These are phyloP conservation scores for Aspergillus sp. DNA, from an alignment of 2,329 filamentous ascomycete species.

Conservation along the genomic window DNA sequence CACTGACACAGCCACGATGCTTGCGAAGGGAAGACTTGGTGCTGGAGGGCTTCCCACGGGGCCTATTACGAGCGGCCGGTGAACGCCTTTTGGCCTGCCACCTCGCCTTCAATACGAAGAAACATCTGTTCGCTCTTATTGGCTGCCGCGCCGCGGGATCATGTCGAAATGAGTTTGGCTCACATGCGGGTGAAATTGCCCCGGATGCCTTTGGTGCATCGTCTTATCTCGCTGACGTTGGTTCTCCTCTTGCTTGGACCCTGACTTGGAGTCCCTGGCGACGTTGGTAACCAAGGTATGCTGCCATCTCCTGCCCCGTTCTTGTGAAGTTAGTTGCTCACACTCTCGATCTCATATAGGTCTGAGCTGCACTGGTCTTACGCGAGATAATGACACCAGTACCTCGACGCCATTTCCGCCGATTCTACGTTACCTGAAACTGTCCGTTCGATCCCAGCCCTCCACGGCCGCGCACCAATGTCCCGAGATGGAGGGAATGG, in stretches of 20 bases:
- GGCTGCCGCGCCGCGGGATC: neutral
- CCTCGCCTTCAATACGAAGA: neutral
- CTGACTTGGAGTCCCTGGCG: neutral
- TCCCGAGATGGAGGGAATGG: neutral
- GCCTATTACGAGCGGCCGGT: slow-evolving; percentile 1
- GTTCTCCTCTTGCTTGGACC: neutral
- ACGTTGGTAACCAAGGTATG: neutral
- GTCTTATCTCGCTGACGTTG: neutral
- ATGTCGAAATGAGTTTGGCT: neutral
- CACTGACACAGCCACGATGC: slow-evolving; percentile 4
- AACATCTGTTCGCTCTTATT: neutral
- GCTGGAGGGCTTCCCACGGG: neutral
- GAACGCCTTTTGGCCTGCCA: neutral
- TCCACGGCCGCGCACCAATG: neutral
- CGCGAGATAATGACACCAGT: neutral
- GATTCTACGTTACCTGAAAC: neutral
- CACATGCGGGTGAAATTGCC: neutral
- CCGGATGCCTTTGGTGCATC: neutral
- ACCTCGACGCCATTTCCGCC: neutral
- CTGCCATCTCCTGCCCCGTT: neutral
- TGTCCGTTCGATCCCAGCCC: neutral
- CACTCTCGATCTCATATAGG: neutral
- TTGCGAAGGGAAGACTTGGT: neutral
- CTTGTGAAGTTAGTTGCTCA: neutral
- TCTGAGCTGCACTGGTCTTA: neutral